A percentile compares a stretch with the other conserved stretches of the same genome.
Evolutionary conservation across 2,329 filamentous ascomycete species (phyloP).

Genomic region (Nectriaceae sp.): DNA sequence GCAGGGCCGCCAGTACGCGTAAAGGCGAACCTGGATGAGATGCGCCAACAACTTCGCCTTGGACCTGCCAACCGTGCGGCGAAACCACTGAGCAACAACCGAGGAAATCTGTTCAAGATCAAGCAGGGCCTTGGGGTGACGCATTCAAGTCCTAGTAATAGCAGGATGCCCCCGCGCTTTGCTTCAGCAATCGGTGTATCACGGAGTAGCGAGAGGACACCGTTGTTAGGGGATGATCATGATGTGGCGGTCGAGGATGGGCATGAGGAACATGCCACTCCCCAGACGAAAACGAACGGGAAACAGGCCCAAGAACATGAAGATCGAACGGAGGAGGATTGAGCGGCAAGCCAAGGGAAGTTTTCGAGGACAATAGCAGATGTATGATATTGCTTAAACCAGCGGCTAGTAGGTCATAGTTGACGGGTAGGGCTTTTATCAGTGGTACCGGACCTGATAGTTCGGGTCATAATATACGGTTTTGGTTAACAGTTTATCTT

Average conservation of each 20-base stretch:
- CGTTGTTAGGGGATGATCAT: constrained; percentile 28
- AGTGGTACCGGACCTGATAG: too few species aligned
- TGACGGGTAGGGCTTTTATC: too few species aligned
- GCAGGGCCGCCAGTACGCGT: constrained; percentile 53
- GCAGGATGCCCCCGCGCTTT: constrained; percentile 21
- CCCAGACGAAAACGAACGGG: constrained; percentile 12
- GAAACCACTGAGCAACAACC: constrained; percentile 60
- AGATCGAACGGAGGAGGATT: too few species aligned
- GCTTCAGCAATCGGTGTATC: constrained; percentile 23
- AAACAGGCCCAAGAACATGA: background rate
- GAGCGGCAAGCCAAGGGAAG: too few species aligned
- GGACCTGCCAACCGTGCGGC: constrained; percentile 68
- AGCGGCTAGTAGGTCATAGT: too few species aligned
- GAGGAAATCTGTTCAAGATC: constrained; percentile 66
- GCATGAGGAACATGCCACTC: constrained; percentile 4
- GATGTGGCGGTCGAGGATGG: constrained; percentile 19
- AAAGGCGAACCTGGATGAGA: constrained; percentile 62
- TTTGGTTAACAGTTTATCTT: too few species aligned
- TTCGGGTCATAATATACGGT: too few species aligned
- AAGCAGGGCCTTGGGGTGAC: constrained; percentile 47
- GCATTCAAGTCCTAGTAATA: constrained; percentile 12
- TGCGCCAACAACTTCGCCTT: constrained; percentile 64
- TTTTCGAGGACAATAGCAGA: too few species aligned
- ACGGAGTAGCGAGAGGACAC: constrained; percentile 31
- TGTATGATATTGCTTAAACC: too few species aligned